phyloP scores from a whole-genome alignment of 176 grass and related monocot genomes.

The Ampelocalamus luodianensis region DNA sequence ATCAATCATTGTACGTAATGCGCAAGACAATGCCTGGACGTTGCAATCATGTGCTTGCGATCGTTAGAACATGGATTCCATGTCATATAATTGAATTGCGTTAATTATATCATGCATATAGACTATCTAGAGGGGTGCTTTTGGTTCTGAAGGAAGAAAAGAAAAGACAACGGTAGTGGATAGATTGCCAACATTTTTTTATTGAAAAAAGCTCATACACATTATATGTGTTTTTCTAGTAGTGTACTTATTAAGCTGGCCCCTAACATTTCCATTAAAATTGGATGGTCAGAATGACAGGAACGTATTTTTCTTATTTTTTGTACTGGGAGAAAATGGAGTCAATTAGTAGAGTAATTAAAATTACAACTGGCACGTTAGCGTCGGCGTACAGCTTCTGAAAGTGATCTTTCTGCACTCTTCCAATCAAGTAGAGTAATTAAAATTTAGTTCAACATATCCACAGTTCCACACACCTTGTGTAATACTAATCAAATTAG shows the following conservation, averaged over 20 bases:
- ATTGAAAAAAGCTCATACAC: not conserved
- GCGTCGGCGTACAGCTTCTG: not conserved
- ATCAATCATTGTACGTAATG: not conserved
- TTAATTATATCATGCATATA: not conserved
- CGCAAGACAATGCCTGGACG: not conserved
- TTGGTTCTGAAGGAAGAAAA: not conserved
- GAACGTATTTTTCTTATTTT: no score
- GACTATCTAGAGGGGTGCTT: not conserved
- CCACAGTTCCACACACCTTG: not conserved
- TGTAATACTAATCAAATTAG: not conserved
- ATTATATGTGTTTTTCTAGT: not conserved
- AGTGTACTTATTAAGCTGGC: not conserved
- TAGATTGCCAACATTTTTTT: not conserved
- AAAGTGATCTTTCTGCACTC: not conserved
- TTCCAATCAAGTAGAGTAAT: not conserved
- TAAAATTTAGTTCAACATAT: not conserved
- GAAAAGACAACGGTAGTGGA: not conserved
- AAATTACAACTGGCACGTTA: slow-evolving; percentile 10
- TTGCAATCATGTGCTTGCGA: slow-evolving; percentile 6
- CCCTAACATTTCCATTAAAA: not conserved
- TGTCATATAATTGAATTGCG: not conserved
- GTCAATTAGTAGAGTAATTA: no score
- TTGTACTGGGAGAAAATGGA: no score
- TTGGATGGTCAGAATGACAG: not conserved
- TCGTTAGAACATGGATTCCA: not conserved